phyloP scores from a whole-genome alignment of 768 basidiomycete genomes.

The Tylopilus intermedius region DNA sequence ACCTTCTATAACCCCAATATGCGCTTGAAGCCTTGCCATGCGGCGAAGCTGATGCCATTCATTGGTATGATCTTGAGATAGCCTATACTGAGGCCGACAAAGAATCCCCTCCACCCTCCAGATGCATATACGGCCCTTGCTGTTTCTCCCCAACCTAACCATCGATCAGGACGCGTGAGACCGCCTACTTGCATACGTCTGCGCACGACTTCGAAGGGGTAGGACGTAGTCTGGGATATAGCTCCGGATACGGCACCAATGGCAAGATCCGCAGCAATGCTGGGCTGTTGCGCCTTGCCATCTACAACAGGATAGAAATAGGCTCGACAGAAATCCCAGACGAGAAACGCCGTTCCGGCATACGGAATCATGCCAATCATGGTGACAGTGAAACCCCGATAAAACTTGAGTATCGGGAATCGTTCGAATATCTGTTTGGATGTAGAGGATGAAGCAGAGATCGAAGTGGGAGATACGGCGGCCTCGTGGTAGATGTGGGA shows the following conservation, averaged over 20 bases:
- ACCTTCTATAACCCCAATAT: slow-evolving; percentile 25
- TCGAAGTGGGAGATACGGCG: slow-evolving; percentile 24
- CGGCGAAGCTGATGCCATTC: slow-evolving; percentile 87
- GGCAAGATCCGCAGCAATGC: slow-evolving; percentile 60
- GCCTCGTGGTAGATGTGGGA: slow-evolving; percentile 69
- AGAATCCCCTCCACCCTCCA: slow-evolving; percentile 85
- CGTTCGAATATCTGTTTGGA: slow-evolving; percentile 43
- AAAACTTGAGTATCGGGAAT: slow-evolving; percentile 83
- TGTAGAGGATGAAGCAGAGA: slow-evolving; percentile 14
- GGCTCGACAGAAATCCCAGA: slow-evolving; percentile 77
- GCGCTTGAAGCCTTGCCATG: slow-evolving; percentile 62
- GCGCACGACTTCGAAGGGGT: slow-evolving; percentile 91
- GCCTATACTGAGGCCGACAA: slow-evolving; percentile 85
- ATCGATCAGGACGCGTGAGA: slow-evolving; percentile 66
- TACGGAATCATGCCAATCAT: slow-evolving; percentile 92
- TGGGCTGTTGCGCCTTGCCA: slow-evolving; percentile 35
- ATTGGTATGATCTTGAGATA: slow-evolving; percentile 94
- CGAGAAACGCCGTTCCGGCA: slow-evolving; percentile 90
- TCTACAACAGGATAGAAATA: slow-evolving; percentile 46
- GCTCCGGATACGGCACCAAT: slow-evolving; percentile 86
- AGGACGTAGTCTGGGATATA: slow-evolving; percentile 82
- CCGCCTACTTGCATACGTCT: slow-evolving; percentile 95
- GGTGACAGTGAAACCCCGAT: slow-evolving; percentile 95
- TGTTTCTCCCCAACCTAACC: slow-evolving; percentile 77
- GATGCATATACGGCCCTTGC: slow-evolving; percentile 57